Percentiles rank a stretch among this genome's conserved stretches.
Conservation (phyloP, 1,284 basidiomycete genomes). For the Fomitopsis palustris region DNA sequence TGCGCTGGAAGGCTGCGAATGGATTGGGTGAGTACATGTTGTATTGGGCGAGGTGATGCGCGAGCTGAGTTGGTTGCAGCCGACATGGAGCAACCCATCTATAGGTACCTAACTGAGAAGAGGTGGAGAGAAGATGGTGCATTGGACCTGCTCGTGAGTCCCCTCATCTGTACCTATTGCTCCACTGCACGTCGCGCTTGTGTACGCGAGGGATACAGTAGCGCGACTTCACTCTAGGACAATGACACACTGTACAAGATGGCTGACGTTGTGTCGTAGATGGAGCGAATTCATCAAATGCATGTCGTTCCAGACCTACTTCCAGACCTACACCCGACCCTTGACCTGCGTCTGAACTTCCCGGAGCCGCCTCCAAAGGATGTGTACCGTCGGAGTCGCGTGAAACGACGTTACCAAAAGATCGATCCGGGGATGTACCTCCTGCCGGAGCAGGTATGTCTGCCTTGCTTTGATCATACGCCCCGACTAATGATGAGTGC, state of each 20-base stretch:
- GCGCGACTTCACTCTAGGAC: neutral
- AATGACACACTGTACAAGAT: neutral
- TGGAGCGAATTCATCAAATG: slow-evolving; percentile 92
- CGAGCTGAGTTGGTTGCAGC: slow-evolving; percentile 32
- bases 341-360: slow-evolving; percentile 70
- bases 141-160: slow-evolving; percentile 78
- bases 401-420: slow-evolving; percentile 39
- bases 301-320: slow-evolving; percentile 86
- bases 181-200: neutral
- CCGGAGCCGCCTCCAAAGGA: slow-evolving; percentile 33
- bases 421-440: slow-evolving; percentile 75
- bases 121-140: slow-evolving; percentile 83
- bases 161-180: neutral
- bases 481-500: neutral
- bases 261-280: slow-evolving; percentile 41
- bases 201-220: neutral
- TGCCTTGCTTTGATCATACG: neutral
- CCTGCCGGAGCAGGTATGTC: slow-evolving; percentile 55
- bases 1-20: slow-evolving; percentile 72
- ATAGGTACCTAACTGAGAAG: slow-evolving; percentile 80
- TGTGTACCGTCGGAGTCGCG: slow-evolving; percentile 26
- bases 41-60: neutral
- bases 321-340: slow-evolving; percentile 65
- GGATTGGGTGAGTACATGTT: slow-evolving; percentile 59
- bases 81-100: slow-evolving; percentile 64